Percentiles rank a stretch among this genome's conserved stretches.
Evolutionary conservation across 23 red algal genomes (phyloP).

Genomic region (Chondrus crispus): DNA sequence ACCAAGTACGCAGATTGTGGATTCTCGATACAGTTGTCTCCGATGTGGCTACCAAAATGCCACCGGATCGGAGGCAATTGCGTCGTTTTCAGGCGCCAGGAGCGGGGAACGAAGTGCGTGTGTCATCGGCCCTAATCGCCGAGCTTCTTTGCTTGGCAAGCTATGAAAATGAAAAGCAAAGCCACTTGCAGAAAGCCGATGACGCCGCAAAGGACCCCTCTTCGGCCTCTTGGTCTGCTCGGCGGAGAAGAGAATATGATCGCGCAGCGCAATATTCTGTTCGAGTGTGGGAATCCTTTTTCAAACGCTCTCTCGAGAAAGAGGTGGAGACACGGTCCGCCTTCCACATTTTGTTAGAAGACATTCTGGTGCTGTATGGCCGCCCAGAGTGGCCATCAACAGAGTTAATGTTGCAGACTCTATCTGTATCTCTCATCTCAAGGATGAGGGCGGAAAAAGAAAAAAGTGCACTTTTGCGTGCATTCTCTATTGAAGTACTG

Average conservation of each 20-base stretch:
- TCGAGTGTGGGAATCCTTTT: slow-evolving; percentile 23
- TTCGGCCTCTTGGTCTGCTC: not conserved
- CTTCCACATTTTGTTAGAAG: slow-evolving; percentile 23
- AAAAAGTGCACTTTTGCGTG: slow-evolving; percentile 16
- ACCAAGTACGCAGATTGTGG: slow-evolving; percentile 6
- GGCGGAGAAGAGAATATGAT: slow-evolving; percentile 13
- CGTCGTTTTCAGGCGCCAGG: slow-evolving; percentile 17
- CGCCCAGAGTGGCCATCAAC: slow-evolving; percentile 53
- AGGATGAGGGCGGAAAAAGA: slow-evolving; percentile 8
- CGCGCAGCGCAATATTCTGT: slow-evolving; percentile 23
- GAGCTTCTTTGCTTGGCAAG: slow-evolving; percentile 43
- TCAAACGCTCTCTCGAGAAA: not conserved
- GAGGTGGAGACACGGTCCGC: slow-evolving; percentile 25
- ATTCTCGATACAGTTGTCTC: slow-evolving; percentile 39
- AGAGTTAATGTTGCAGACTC: slow-evolving; percentile 50
- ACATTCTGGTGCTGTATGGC: slow-evolving; percentile 32
- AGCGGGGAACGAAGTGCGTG: not conserved
- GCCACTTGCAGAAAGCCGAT: not conserved
- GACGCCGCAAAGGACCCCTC: not conserved
- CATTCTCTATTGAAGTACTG: slow-evolving; percentile 10
- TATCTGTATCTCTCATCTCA: slow-evolving; percentile 48
- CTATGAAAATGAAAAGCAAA: not conserved
- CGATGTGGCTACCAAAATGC: slow-evolving; percentile 9
- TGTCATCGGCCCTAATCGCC: slow-evolving; percentile 23
- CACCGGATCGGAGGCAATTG: slow-evolving; percentile 19